Percentiles rank a stretch among this genome's conserved stretches.
Evolutionary conservation across 805 yeast genomes (phyloP).

Genomic region (Lipomyces yamanashiensis): DNA sequence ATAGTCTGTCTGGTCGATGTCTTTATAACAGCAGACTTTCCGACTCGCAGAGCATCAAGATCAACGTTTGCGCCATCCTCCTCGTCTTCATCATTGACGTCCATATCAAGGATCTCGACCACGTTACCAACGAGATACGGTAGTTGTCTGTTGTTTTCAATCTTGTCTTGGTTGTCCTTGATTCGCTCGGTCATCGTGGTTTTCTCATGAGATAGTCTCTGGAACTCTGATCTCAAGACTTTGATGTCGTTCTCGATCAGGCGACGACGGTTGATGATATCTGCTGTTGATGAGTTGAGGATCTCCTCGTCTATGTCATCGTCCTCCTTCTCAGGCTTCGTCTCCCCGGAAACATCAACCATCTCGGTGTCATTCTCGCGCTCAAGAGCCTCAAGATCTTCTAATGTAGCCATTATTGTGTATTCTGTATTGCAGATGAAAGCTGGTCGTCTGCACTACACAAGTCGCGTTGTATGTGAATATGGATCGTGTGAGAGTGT

Average conservation of each 20-base stretch:
- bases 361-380: slow-evolving; percentile 47
- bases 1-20: slow-evolving; percentile 98
- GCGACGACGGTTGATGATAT: slow-evolving; percentile 82
- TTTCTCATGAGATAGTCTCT: slow-evolving; percentile 89
- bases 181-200: slow-evolving; percentile 90
- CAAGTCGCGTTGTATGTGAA: no score
- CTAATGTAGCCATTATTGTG: slow-evolving; percentile 74
- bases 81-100: slow-evolving; percentile 72
- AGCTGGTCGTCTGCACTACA: no score
- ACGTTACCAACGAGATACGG: slow-evolving; percentile 97
- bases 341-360: slow-evolving; percentile 46
- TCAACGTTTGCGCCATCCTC: slow-evolving; percentile 96
- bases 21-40: slow-evolving; percentile 97
- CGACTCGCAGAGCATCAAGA: slow-evolving; percentile 84
- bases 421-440: background rate
- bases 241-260: slow-evolving; percentile 93
- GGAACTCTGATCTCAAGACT: slow-evolving; percentile 89
- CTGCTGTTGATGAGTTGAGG: slow-evolving; percentile 74
- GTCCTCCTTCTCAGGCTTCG: slow-evolving; percentile 45
- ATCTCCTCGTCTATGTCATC: slow-evolving; percentile 82
- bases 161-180: slow-evolving; percentile 94
- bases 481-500: no score
- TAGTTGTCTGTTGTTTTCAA: slow-evolving; percentile 90
- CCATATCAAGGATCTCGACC: slow-evolving; percentile 88
- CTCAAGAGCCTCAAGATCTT: slow-evolving; percentile 67